Base-by-base conservation (phyloP, 306 rosid species). In the Prunus mume region DNA sequence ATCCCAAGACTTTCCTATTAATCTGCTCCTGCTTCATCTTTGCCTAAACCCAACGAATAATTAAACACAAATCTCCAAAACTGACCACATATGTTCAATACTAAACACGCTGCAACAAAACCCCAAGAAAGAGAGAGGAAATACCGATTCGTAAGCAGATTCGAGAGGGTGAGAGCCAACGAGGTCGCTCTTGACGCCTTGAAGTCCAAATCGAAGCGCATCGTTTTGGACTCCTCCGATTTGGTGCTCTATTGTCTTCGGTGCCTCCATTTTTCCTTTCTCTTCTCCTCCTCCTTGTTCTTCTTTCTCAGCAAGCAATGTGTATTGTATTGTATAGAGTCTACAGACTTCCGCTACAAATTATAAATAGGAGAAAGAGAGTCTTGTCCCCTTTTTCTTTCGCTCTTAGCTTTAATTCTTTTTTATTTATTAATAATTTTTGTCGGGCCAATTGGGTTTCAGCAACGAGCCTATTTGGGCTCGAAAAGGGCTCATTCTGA, bases 191-290 rank as follows among this genome's bases (percentile, higher is more conserved):
- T 87, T 91, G 75, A 90, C 96, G 45, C 90, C 93, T 6, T 90
- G 89, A 15, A 90, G 87, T 7, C 96, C 98, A 50, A 88, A 91
- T 4, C 98, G 92, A 67, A 91, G 90, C 3, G 89, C 89, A 11
- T 91, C 98, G 71, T 87, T 90, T 65, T 87, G 93, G 79, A 88
- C 79, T 13, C 96, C 97, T 76, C 98, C 98, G 87, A 91, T 91
- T 88, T 93, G 88, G 88, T 93, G 97, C 6, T 91, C 83, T 3
- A 93, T 90, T 52, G 79, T 86, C 87, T 87, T 93, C 41, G 82
- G 61, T 18, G 81, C 80, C 76, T 93, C 98, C 79, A 92, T 90
- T 70, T 67, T 67, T 66, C 65, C 43, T 60, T 11, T 28, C 19
- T 22, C 20, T 68, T 17, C 14, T 65, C 24, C 41, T 52, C 22